A percentile compares a stretch with the other conserved stretches of the same genome.
phyloP scores from a whole-genome alignment of 192 early-diverging fungal species.

The Umbelopsis ramanniana region DNA sequence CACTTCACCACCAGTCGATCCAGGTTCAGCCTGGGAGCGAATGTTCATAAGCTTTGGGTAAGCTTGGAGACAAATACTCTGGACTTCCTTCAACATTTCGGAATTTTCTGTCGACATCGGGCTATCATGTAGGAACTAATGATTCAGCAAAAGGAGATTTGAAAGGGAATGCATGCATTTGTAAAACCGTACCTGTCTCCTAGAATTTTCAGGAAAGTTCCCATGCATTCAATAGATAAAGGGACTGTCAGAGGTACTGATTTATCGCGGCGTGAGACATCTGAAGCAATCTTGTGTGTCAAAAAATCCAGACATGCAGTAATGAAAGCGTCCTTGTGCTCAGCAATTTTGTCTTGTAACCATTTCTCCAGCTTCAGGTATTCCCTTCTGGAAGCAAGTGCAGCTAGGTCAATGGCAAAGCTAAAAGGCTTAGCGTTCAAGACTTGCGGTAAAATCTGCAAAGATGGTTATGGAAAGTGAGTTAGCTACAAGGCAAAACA shows the following conservation, averaged over 20 bases:
- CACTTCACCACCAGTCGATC: slow-evolving; percentile 43
- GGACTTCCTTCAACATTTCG: slow-evolving; percentile 61
- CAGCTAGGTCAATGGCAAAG: slow-evolving; percentile 82
- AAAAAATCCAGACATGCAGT: slow-evolving; percentile 78
- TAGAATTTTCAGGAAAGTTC: slow-evolving; percentile 70
- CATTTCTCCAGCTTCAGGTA: slow-evolving; percentile 86
- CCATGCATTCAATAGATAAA: slow-evolving; percentile 68
- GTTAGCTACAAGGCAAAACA: not conserved
- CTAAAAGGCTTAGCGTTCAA: slow-evolving; percentile 67
- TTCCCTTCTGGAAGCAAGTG: slow-evolving; percentile 76
- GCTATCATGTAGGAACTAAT: slow-evolving; percentile 30
- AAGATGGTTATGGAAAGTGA: not conserved
- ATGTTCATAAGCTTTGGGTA: slow-evolving; percentile 54
- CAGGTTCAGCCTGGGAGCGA: slow-evolving; percentile 49
- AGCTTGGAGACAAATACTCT: slow-evolving; percentile 54
- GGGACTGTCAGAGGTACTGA: slow-evolving; percentile 46
- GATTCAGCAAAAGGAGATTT: not conserved
- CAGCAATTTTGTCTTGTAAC: slow-evolving; percentile 72
- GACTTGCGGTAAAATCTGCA: slow-evolving; percentile 70
- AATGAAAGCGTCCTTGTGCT: slow-evolving; percentile 69
- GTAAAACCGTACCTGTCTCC: slow-evolving; percentile 45
- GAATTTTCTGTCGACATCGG: slow-evolving; percentile 64
- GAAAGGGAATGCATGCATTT: not conserved
- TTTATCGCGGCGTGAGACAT: slow-evolving; percentile 50
- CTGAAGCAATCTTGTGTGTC: slow-evolving; percentile 60